Evolutionary conservation across 2,329 filamentous ascomycete genomes (phyloP).

Genomic region (Pseudogymnoascus verrucosus): DNA sequence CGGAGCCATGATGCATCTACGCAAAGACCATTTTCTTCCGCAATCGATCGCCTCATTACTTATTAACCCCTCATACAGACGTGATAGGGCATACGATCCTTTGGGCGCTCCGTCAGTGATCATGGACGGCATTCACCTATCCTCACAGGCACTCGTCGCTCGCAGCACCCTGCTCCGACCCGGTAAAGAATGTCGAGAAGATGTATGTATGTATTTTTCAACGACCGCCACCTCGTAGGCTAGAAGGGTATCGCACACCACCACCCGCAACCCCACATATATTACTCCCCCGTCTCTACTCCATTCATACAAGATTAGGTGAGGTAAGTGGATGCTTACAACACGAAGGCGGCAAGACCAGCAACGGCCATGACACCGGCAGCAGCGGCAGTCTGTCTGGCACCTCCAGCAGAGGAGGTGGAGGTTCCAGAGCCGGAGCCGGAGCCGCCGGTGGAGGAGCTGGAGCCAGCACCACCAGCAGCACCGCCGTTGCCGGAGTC

Average conservation of each 20-base stretch:
- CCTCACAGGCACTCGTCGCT: not conserved
- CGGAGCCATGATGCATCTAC: not conserved
- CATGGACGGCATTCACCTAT: not conserved
- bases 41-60: not conserved
- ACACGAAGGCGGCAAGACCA: constrained; percentile 8
- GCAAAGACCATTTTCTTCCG: not conserved
- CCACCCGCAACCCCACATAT: not conserved
- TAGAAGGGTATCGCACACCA: constrained; percentile 4
- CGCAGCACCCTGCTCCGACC: not conserved
- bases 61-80: not conserved
- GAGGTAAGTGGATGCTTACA: not conserved
- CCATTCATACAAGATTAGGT: not conserved
- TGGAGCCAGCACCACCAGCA: constrained; percentile 13
- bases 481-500: not conserved
- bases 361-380: constrained; percentile 6
- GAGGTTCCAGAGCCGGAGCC: constrained; percentile 13
- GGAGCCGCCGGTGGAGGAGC: constrained; percentile 12
- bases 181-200: constrained; percentile 1
- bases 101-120: not conserved
- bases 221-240: not conserved
- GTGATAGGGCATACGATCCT: not conserved
- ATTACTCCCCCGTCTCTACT: not conserved
- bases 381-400: constrained; percentile 2
- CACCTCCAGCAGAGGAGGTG: constrained; percentile 11
- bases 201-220: constrained; percentile 1